Conservation (phyloP, 306 rosid species). For the Corylus heterophylla region DNA sequence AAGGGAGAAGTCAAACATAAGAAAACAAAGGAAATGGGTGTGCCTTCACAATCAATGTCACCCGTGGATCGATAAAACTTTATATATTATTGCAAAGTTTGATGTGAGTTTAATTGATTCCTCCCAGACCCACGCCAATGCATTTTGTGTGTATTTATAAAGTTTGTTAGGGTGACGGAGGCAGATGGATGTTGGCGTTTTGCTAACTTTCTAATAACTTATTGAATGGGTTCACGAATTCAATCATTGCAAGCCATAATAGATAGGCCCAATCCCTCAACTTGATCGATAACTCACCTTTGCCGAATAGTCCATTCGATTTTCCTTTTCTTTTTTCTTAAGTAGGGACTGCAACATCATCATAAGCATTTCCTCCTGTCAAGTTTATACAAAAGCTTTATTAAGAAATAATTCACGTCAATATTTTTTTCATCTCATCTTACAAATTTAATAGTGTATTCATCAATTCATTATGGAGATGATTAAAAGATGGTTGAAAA, state of each 20-base stretch:
- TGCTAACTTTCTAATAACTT: neutral
- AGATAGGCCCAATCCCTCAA: neutral
- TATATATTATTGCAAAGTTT: neutral
- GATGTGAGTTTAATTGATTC: conserved; percentile 22
- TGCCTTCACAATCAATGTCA: conserved; percentile 44
- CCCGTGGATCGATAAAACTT: neutral
- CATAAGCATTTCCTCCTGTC: too few species aligned
- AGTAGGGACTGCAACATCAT: too few species aligned
- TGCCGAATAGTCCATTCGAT: neutral
- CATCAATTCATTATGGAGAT: too few species aligned
- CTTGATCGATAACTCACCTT: neutral
- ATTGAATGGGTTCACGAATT: neutral
- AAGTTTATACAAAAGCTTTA: too few species aligned
- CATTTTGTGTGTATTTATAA: neutral
- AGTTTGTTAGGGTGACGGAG: neutral
- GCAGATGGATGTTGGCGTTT: neutral
- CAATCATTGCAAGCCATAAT: neutral
- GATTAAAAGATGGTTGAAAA: too few species aligned
- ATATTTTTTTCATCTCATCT: too few species aligned
- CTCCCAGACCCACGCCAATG: neutral
- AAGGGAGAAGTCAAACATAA: neutral
- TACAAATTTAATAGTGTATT: too few species aligned
- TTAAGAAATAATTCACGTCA: too few species aligned
- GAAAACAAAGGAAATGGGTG: conserved; percentile 26
- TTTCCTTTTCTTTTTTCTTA: too few species aligned